Percentiles rank a stretch among this genome's conserved stretches.
Evolutionary conservation across 306 rosid species (phyloP).

Genomic region (Cyclanthera cordifolia): DNA sequence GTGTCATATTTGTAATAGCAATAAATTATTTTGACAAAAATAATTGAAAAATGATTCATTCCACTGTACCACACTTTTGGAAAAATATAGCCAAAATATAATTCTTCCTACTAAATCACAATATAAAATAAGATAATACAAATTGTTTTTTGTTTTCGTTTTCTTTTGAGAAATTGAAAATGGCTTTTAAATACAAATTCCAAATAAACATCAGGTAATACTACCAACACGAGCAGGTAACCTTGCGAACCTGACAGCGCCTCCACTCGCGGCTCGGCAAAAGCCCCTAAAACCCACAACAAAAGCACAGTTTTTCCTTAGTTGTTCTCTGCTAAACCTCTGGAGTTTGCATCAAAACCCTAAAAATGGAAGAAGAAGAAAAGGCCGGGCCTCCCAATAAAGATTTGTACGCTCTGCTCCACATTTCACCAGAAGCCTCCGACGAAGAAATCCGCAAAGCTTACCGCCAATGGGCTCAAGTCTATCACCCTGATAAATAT

Average conservation of each 20-base stretch:
- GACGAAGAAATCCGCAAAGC: conserved; percentile 96
- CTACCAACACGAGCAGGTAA: no score
- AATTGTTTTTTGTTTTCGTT: no score
- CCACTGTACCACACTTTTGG: no score
- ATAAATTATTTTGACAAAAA: no score
- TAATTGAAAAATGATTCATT: no score
- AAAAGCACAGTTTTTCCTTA: neutral
- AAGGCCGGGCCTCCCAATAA: conserved; percentile 43
- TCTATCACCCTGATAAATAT: conserved; percentile 86
- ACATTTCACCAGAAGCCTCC: conserved; percentile 82
- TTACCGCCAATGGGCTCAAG: conserved; percentile 97
- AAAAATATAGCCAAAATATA: no score
- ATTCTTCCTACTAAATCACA: no score
- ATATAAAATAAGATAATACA: no score
- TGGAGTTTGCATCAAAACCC: conserved; percentile 29
- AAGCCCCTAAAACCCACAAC: conserved; percentile 19
- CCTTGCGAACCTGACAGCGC: neutral
- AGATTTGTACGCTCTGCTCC: conserved; percentile 74
- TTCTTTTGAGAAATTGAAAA: no score
- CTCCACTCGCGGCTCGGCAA: conserved; percentile 4
- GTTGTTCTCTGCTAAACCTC: conserved; percentile 9
- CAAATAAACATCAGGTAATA: no score
- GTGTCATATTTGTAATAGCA: no score
- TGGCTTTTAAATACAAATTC: no score
- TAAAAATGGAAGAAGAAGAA: conserved; percentile 29